A percentile compares a stretch with the other conserved stretches of the same genome.
phyloP scores from a whole-genome alignment of 2,329 filamentous ascomycete genomes.

The Fusarium sp. region DNA sequence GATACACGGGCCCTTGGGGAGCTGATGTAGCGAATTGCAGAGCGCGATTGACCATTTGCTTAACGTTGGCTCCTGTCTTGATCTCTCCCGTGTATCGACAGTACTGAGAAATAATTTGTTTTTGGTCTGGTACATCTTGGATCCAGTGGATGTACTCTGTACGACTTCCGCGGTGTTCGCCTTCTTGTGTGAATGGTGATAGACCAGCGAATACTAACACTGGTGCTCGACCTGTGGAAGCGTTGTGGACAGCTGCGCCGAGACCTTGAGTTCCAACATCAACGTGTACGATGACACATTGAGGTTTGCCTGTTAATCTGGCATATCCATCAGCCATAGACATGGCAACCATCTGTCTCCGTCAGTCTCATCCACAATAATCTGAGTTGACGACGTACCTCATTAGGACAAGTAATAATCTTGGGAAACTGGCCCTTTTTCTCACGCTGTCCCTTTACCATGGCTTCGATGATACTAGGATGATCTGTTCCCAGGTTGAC shows the following conservation, averaged over 20 bases:
- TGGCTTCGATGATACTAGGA: constrained; percentile 82
- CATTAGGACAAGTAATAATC: constrained; percentile 83
- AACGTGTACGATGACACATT: constrained; percentile 83
- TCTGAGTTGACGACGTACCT: constrained; percentile 59
- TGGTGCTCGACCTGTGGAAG: constrained; percentile 77
- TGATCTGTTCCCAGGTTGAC: constrained; percentile 79
- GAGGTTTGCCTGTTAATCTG: constrained; percentile 75
- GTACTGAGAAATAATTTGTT: constrained; percentile 83
- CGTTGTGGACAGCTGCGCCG: constrained; percentile 82
- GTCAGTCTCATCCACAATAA: constrained; percentile 5
- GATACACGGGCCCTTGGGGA: constrained; percentile 82
- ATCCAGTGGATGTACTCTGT: constrained; percentile 91
- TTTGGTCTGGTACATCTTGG: constrained; percentile 85
- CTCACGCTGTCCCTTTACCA: constrained; percentile 79
- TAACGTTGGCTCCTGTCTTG: constrained; percentile 85
- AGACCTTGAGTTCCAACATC: constrained; percentile 85
- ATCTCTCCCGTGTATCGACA: constrained; percentile 86
- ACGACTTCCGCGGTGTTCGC: constrained; percentile 79
- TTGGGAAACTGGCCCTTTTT: constrained; percentile 72
- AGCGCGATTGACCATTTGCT: constrained; percentile 88
- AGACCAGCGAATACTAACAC: constrained; percentile 83
- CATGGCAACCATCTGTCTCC: constrained; percentile 78
- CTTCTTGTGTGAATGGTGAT: constrained; percentile 80
- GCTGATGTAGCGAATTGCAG: constrained; percentile 83
- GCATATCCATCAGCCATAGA: constrained; percentile 88